phyloP scores from a whole-genome alignment of 495 filamentous ascomycete species.

The Cairneyella variabilis region DNA sequence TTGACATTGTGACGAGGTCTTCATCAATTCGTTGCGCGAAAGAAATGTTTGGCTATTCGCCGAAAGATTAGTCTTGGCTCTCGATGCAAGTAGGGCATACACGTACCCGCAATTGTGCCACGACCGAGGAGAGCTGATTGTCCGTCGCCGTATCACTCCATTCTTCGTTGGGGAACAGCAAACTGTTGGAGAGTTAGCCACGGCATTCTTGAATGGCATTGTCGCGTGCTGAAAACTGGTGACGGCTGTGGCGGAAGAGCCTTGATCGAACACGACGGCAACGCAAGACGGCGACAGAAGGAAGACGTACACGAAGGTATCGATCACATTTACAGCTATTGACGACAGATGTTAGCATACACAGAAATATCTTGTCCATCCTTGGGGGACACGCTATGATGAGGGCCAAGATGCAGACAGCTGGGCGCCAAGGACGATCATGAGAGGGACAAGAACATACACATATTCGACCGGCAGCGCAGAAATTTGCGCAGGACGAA shows the following conservation, averaged over 20 bases:
- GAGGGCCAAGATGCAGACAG: slow-evolving; percentile 8
- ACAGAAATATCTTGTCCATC: too few species aligned
- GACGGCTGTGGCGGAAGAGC: neutral
- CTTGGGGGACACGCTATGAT: neutral
- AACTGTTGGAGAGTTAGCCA: slow-evolving; percentile 9
- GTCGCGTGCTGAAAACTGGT: neutral
- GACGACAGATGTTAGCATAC: slow-evolving; percentile 4
- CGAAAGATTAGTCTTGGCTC: slow-evolving; percentile 1
- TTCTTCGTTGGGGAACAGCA: slow-evolving; percentile 23
- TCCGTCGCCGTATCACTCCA: slow-evolving; percentile 13
- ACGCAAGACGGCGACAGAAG: neutral
- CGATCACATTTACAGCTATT: slow-evolving; percentile 22
- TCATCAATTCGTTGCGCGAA: slow-evolving; percentile 57
- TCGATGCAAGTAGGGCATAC: neutral
- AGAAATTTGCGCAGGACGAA: slow-evolving; percentile 8
- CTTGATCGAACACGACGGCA: neutral
- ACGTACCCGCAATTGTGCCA: slow-evolving; percentile 22
- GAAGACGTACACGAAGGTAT: slow-evolving; percentile 22
- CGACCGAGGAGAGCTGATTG: slow-evolving; percentile 1
- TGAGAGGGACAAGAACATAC: neutral
- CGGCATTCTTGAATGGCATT: neutral
- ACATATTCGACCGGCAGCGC: slow-evolving; percentile 1
- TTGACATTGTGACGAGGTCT: slow-evolving; percentile 69
- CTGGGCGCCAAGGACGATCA: slow-evolving; percentile 3
- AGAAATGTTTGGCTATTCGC: slow-evolving; percentile 52